Evolutionary conservation across 805 yeast species (phyloP).

Genomic region (Starmerella lactis-condensi): DNA sequence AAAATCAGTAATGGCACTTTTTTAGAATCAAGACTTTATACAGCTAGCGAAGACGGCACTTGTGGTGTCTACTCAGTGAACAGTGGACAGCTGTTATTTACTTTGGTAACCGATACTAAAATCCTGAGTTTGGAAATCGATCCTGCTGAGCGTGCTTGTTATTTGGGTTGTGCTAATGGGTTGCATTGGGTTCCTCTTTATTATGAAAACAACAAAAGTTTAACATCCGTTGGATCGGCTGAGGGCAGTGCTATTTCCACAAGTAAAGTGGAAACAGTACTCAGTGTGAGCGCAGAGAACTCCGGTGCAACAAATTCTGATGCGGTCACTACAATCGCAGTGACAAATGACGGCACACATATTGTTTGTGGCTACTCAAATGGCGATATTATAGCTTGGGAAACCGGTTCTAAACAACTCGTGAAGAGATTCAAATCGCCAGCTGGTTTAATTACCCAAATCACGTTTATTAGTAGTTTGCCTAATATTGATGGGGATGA

Average conservation of each 20-base stretch:
- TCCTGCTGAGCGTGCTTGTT: constrained; percentile 59
- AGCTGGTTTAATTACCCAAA: constrained; percentile 14
- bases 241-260: constrained; percentile 32
- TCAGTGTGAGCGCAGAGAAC: constrained; percentile 8
- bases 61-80: constrained; percentile 48
- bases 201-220: constrained; percentile 24
- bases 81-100: constrained; percentile 34
- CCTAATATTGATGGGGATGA: constrained; percentile 8
- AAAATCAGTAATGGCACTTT: constrained; percentile 33
- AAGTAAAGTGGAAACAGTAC: constrained; percentile 28
- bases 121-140: constrained; percentile 46
- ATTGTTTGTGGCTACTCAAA: constrained; percentile 52
- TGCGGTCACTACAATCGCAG: constrained; percentile 33
- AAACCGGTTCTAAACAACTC: constrained; percentile 28
- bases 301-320: background rate
- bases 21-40: constrained; percentile 44
- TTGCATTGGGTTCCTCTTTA: constrained; percentile 37
- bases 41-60: constrained; percentile 59
- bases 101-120: constrained; percentile 48
- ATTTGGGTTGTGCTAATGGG: constrained; percentile 53
- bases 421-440: constrained; percentile 17
- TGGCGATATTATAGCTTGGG: constrained; percentile 56
- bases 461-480: constrained; percentile 9
- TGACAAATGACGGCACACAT: constrained; percentile 59
- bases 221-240: constrained; percentile 44